phyloP scores from a whole-genome alignment of 2,329 filamentous ascomycete genomes.

The Botrytis squamosa region DNA sequence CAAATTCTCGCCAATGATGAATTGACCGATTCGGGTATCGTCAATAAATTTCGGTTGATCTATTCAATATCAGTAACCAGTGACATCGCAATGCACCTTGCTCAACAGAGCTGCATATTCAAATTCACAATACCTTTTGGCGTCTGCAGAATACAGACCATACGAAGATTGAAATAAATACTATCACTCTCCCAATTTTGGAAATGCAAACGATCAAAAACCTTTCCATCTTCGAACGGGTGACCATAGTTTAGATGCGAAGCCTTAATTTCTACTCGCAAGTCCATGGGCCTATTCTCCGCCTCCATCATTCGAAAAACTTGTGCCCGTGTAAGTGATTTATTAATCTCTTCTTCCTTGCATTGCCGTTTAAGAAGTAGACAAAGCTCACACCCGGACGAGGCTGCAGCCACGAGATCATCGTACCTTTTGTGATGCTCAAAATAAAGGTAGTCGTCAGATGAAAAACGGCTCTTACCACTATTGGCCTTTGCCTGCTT shows the following conservation, averaged over 20 bases:
- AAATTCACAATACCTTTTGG: not conserved
- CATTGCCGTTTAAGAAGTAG: not conserved
- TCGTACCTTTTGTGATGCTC: not conserved
- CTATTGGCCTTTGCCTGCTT: not conserved
- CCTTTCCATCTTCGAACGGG: too few species aligned
- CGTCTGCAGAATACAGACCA: not conserved
- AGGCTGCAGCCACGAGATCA: not conserved
- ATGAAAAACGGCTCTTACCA: too few species aligned
- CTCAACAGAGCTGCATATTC: not conserved
- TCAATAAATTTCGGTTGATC: not conserved
- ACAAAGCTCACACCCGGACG: not conserved
- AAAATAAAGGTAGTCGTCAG: too few species aligned
- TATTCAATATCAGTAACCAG: not conserved
- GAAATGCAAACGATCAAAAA: too few species aligned
- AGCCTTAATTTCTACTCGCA: not conserved
- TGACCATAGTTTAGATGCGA: too few species aligned
- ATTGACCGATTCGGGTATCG: not conserved
- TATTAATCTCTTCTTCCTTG: not conserved
- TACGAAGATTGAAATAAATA: too few species aligned
- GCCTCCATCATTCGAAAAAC: not conserved
- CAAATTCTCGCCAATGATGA: not conserved
- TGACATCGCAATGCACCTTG: not conserved
- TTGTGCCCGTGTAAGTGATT: not conserved
- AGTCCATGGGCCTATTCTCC: not conserved
- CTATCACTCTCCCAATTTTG: too few species aligned